Conservation (phyloP, 805 yeast species). For the Teunomyces tritomae region DNA sequence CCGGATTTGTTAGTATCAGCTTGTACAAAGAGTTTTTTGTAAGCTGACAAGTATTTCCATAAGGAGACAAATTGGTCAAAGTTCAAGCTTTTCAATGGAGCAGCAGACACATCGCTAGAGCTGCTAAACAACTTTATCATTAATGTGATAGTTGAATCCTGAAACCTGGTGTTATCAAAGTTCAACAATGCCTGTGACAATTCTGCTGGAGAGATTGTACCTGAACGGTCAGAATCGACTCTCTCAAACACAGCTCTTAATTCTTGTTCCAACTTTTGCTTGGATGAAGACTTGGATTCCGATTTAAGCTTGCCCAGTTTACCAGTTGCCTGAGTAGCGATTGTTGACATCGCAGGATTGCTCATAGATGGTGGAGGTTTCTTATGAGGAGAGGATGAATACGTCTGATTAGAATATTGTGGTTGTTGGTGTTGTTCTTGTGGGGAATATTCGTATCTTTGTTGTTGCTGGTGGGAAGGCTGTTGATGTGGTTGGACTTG, state of each 20-base stretch:
- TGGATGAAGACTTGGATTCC: constrained; percentile 21
- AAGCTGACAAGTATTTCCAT: constrained; percentile 67
- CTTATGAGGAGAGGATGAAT: constrained; percentile 13
- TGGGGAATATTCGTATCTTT: constrained; percentile 12
- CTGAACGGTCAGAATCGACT: constrained; percentile 54
- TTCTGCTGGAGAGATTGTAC: constrained; percentile 55
- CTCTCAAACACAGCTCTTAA: constrained; percentile 50
- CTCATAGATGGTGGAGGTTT: constrained; percentile 16
- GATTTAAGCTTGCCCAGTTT: not conserved
- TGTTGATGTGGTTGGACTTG: constrained; percentile 9
- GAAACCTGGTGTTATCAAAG: constrained; percentile 62
- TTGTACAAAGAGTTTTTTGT: constrained; percentile 60
- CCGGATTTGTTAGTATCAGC: constrained; percentile 61
- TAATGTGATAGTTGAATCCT: constrained; percentile 54
- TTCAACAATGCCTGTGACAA: constrained; percentile 57
- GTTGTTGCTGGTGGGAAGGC: constrained; percentile 8
- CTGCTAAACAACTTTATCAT: constrained; percentile 63
- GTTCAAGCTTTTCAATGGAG: constrained; percentile 25
- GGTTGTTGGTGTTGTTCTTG: constrained; percentile 8
- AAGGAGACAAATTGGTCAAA: constrained; percentile 64
- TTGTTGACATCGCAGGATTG: constrained; percentile 1
- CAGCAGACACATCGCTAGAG: constrained; percentile 18
- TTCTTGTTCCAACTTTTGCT: constrained; percentile 46
- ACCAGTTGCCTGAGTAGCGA: constrained; percentile 2
- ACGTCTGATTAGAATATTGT: constrained; percentile 1